Evolutionary conservation across 352 stramenopile genomes (phyloP), one percentile per base, ranked within the genome.

Genomic region (Globisporangium cederbergense): DNA sequence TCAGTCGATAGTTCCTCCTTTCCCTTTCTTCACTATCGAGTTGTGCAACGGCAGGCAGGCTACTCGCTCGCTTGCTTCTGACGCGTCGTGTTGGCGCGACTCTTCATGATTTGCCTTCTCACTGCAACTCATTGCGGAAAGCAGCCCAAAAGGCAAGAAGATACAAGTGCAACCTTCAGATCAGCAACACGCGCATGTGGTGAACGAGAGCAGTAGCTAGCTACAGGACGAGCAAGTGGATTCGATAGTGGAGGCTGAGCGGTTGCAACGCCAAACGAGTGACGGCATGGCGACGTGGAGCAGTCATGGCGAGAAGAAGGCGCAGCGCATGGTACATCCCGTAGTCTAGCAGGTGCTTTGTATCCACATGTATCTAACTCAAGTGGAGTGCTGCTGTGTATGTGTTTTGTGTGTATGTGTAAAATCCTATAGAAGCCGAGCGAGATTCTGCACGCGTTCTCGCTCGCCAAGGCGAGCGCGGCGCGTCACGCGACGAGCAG

Each of bases 391-490:
- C 10, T 54, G 13, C 46, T 54, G 10, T 6, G 9, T 28, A 28
- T 28, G 25, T 36, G 3, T 36, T 45, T 9, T 16, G 36, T 30
- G 22, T n/a, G 10, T 57, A n/a, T 5, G 9, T 22, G 9, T 13
- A 16, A 32, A 38, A 43, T 32, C 4, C 9, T 9, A 13, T 47
- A 84, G 81, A 90, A 87, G 62, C 82, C 84, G 10, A 93, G 84
- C 61, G 80, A 93, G 75, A 65, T 89, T 52, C 77, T 76, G 25
- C 71, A 77, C 30, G 79, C 79, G 38, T 91, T 91, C 66, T 73
- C 77, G 57, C 57, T 68, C 11, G 77, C 82, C 51, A 90, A 90
- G 64, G 70, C 74, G 20, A 68, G 70, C 45, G 79, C 80, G 0
- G 68, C 71, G 22, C 78, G 76, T 30, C 57, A 78, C 20, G 65